Percentiles rank a stretch among this genome's conserved stretches.
Evolutionary conservation across 148 eudicot genomes (phyloP).

Genomic region (Chenopodium berlandieri): DNA sequence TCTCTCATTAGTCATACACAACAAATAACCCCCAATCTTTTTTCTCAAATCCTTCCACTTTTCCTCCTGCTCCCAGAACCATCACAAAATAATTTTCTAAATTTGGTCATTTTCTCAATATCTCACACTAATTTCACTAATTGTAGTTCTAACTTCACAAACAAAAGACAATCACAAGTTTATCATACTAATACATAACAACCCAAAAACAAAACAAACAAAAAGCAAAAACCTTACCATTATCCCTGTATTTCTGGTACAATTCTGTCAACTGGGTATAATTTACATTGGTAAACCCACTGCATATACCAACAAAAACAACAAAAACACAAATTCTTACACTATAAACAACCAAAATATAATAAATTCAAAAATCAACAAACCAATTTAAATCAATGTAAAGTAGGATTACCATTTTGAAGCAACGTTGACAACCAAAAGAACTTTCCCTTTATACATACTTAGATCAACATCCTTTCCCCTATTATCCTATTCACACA

Average conservation of each 20-base stretch:
- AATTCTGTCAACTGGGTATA: constrained; percentile 79
- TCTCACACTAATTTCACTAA: neutral
- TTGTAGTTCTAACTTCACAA: neutral
- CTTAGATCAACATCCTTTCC: constrained; percentile 71
- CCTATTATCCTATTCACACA: constrained; percentile 48
- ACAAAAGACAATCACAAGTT: too few relatives aligned
- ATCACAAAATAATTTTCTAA: neutral
- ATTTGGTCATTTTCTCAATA: neutral
- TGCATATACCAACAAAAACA: constrained; percentile 22
- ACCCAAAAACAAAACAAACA: neutral
- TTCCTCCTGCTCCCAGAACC: neutral
- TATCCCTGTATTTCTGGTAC: constrained; percentile 62
- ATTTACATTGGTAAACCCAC: constrained; percentile 71
- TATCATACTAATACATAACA: neutral
- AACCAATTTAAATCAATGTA: neutral
- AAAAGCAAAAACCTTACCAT: constrained; percentile 38
- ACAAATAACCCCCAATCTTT: neutral
- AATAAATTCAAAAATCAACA: neutral
- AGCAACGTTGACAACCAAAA: constrained; percentile 88
- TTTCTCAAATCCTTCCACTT: neutral
- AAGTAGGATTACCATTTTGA: constrained; percentile 65
- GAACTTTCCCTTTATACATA: constrained; percentile 77
- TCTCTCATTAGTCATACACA: neutral
- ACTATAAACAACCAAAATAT: constrained; percentile 1
- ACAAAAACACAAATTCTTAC: constrained; percentile 9